Evolutionary conservation across 495 filamentous ascomycete genomes (phyloP), one percentile per base, ranked within the genome.

Genomic region (Articulospora tetracladia): DNA sequence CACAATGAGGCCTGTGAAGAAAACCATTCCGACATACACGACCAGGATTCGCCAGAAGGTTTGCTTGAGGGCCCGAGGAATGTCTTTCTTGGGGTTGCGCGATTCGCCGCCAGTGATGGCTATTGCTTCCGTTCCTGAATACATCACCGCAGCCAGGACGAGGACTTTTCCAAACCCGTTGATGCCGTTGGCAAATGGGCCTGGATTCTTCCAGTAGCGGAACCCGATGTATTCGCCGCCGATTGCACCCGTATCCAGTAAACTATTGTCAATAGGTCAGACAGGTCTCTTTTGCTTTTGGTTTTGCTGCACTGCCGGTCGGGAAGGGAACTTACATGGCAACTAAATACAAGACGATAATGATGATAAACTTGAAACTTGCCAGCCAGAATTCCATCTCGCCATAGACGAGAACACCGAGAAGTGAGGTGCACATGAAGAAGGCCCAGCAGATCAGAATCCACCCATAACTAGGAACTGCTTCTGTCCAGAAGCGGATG

Each of bases 1-100:
- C 7, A 79, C 74, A 53, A 88, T 73, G 47, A 88, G 73, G 30
- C 85, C 85, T 26, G 87, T 69, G 53, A 87, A 70, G 69, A 86
- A 79, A 22, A 87, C 74, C 50, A 78, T 80, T 50, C 87, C 64
- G 48, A 86, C 72, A 73, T 95, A 96, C 78, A 97, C 95, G 75
- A 95, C 82, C 55, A 87, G 70, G 68, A 97, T 90, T 53, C 92
- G 88, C 79, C 89, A 93, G 72, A 96, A 93, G 56, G 91, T 90
- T 57, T 90, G 84, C 46, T 86, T 86, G 11, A 86, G 86, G 4
- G 92, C 92, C 59, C 80, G 79, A 52, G 91, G 91, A 57, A 96
- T 84, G 52, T 89, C 87, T 65, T 83, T 85, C 30, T 86, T 77
- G 1, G 92, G 92, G 61, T 90, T 90, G 23, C 81, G 82, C 58